Evolutionary conservation across 2,329 filamentous ascomycete genomes (phyloP).

Genomic region (Chrysoporthe puriensis): DNA sequence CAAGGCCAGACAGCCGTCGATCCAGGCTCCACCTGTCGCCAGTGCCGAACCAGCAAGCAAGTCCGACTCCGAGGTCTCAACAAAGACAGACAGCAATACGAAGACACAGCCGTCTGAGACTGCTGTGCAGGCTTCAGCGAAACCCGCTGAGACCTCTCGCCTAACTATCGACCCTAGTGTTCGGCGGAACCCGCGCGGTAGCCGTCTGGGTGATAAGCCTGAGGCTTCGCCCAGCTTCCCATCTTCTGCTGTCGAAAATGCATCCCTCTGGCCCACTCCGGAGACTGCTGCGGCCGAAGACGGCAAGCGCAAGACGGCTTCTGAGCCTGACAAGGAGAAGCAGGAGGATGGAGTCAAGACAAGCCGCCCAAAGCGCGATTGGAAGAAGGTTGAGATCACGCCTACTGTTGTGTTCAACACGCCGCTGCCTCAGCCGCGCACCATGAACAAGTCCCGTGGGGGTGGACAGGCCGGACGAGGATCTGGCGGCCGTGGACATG

Average conservation of each 20-base stretch:
- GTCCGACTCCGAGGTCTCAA: conserved; percentile 29
- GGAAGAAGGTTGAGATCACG: conserved; percentile 70
- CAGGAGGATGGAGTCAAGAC: conserved; percentile 56
- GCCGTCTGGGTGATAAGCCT: conserved; percentile 50
- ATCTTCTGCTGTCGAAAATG: conserved; percentile 72
- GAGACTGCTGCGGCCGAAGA: conserved; percentile 73
- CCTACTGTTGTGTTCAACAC: conserved; percentile 88
- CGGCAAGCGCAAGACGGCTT: conserved; percentile 71
- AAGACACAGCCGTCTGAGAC: conserved; percentile 27
- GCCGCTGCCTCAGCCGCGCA: conserved; percentile 63
- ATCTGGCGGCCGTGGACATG: conserved; percentile 33
- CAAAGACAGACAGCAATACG: conserved; percentile 26
- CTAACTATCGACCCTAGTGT: conserved; percentile 45
- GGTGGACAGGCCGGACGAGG: conserved; percentile 50
- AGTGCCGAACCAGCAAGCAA: conserved; percentile 23
- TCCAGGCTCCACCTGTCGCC: conserved; percentile 26
- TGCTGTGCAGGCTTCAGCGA: conserved; percentile 29
- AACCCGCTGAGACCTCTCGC: conserved; percentile 44
- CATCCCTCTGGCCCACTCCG: conserved; percentile 86
- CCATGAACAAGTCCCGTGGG: conserved; percentile 50
- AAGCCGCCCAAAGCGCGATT: conserved; percentile 77
- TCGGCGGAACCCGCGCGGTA: conserved; percentile 49
- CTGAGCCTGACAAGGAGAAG: conserved; percentile 68
- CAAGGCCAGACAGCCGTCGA: conserved; percentile 48
- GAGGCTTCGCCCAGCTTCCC: conserved; percentile 39